phyloP scores from a whole-genome alignment of 305 asterid genomes.

The Fraxinus greggii region DNA sequence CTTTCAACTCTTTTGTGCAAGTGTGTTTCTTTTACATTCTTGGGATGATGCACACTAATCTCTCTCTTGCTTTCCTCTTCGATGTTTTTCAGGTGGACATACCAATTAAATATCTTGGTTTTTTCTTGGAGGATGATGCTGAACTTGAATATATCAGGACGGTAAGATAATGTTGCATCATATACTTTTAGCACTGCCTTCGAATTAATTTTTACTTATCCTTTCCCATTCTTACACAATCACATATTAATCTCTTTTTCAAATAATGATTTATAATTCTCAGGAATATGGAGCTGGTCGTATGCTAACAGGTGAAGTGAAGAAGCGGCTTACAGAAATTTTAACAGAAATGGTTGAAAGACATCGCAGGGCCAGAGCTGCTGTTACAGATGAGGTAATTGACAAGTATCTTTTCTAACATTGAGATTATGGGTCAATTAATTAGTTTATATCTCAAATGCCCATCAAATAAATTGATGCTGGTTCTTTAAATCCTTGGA shows the following conservation, averaged over 20 bases:
- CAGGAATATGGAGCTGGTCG: conserved; percentile 91
- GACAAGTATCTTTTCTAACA: neutral
- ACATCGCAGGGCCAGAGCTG: conserved; percentile 75
- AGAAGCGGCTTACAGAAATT: conserved; percentile 70
- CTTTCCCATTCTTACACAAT: neutral
- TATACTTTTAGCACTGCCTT: neutral
- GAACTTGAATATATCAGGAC: conserved; percentile 68
- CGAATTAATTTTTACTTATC: neutral
- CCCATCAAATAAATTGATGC: neutral
- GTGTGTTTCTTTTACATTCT: neutral
- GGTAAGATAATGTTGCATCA: conserved; percentile 33
- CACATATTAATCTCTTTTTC: neutral
- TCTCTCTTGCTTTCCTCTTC: neutral
- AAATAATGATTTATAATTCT: conserved; percentile 17
- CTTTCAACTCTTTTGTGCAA: neutral
- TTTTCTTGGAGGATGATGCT: conserved; percentile 84
- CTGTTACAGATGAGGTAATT: conserved; percentile 88
- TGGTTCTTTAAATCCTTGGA: neutral
- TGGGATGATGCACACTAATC: conserved; percentile 2
- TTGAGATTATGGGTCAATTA: neutral
- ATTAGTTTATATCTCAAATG: neutral
- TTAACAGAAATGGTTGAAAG: conserved; percentile 77
- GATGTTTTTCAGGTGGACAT: conserved; percentile 67
- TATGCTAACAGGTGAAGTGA: conserved; percentile 94
- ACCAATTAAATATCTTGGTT: conserved; percentile 80